Evolutionary conservation across 2,329 filamentous ascomycete species (phyloP).

Genomic region (Fusarium subtropicale): DNA sequence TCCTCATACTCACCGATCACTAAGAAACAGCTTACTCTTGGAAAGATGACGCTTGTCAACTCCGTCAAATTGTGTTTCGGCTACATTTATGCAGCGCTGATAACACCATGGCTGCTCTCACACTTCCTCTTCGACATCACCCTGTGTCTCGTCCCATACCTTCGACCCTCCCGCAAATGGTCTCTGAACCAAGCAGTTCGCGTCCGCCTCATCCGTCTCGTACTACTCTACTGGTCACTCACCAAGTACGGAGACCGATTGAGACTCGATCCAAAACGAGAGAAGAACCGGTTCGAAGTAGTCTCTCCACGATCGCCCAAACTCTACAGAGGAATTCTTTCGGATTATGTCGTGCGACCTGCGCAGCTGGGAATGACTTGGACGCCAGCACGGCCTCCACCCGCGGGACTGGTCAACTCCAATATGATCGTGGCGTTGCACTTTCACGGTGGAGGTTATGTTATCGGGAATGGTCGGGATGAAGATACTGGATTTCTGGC

Average conservation of each 20-base stretch:
- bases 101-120: slow-evolving; percentile 35
- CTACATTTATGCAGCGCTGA: slow-evolving; percentile 4
- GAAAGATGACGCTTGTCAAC: not conserved
- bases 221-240: slow-evolving; percentile 40
- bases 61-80: not conserved
- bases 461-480: slow-evolving; percentile 40
- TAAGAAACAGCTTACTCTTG: not conserved
- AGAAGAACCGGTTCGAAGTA: slow-evolving; percentile 39
- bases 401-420: slow-evolving; percentile 17
- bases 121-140: slow-evolving; percentile 28
- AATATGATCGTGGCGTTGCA: slow-evolving; percentile 27
- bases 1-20: too few species aligned
- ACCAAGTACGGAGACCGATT: slow-evolving; percentile 23
- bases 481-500: slow-evolving; percentile 38
- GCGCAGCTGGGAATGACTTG: slow-evolving; percentile 35
- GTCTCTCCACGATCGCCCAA: slow-evolving; percentile 28
- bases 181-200: slow-evolving; percentile 32
- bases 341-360: slow-evolving; percentile 19
- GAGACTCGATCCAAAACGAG: slow-evolving; percentile 13
- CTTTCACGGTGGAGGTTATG: slow-evolving; percentile 39
- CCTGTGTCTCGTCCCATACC: slow-evolving; percentile 27
- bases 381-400: slow-evolving; percentile 35
- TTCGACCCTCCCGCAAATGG: slow-evolving; percentile 24
- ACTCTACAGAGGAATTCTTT: slow-evolving; percentile 27
- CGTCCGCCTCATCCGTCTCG: slow-evolving; percentile 33